A percentile compares a stretch with the other conserved stretches of the same genome.
Evolutionary conservation across 306 rosid species (phyloP).

Genomic region (Trifolium pratense): DNA sequence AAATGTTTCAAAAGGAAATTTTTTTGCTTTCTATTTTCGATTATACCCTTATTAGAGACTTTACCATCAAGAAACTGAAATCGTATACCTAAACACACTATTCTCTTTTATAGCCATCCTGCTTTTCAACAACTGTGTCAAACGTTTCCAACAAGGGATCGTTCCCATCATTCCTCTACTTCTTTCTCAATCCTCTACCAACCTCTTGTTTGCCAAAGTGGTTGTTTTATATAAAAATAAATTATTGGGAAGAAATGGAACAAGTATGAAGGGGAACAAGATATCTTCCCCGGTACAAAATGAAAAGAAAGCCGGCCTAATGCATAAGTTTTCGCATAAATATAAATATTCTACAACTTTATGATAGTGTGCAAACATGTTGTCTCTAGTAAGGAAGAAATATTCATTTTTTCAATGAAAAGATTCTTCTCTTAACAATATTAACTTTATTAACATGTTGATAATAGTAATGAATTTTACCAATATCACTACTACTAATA

Average conservation of each 20-base stretch:
- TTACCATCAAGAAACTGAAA: slow-evolving; percentile 29
- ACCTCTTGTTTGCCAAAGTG: slow-evolving; percentile 30
- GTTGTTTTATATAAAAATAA: slow-evolving; percentile 1
- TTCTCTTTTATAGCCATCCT: slow-evolving; percentile 8
- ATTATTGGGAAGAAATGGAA: slow-evolving; percentile 2
- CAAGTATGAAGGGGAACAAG: slow-evolving; percentile 6
- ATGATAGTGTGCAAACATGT: slow-evolving; percentile 17
- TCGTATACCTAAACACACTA: not conserved
- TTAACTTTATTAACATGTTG: not conserved
- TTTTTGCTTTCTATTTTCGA: not conserved
- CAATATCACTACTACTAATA: slow-evolving; percentile 8
- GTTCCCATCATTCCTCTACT: slow-evolving; percentile 33
- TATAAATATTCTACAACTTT: not conserved
- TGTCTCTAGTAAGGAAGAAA: not conserved
- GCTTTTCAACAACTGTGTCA: slow-evolving; percentile 22
- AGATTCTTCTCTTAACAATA: slow-evolving; percentile 3
- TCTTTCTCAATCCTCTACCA: slow-evolving; percentile 19
- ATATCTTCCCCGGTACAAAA: slow-evolving; percentile 22
- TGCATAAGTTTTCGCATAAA: slow-evolving; percentile 27
- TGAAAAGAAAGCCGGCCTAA: not conserved
- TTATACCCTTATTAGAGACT: slow-evolving; percentile 3
- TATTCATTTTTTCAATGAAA: slow-evolving; percentile 6
- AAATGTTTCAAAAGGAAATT: slow-evolving; percentile 32
- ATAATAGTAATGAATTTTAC: not conserved
- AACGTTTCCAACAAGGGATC: slow-evolving; percentile 32